phyloP scores from a whole-genome alignment of 2,329 filamentous ascomycete species.

The Clonostachys chloroleuca region DNA sequence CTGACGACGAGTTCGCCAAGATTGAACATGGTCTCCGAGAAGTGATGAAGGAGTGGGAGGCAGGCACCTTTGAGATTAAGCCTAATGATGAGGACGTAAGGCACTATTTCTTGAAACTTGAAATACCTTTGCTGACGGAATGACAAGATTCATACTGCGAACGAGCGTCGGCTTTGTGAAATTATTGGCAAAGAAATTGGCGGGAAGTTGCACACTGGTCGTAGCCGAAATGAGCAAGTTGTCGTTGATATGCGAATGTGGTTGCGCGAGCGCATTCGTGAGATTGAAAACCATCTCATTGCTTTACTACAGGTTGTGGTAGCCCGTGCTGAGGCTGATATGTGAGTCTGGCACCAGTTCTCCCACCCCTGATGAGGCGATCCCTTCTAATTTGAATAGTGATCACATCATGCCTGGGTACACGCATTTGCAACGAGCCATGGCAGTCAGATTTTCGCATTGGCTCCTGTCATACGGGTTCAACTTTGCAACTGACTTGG shows the following conservation, averaged over 20 bases:
- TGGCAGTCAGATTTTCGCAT: slow-evolving; percentile 77
- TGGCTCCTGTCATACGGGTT: slow-evolving; percentile 75
- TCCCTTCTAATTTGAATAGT: slow-evolving; percentile 9
- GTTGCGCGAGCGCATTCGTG: slow-evolving; percentile 60
- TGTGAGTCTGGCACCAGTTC: slow-evolving; percentile 22
- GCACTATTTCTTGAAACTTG: slow-evolving; percentile 1
- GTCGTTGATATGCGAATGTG: slow-evolving; percentile 76
- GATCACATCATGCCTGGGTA: slow-evolving; percentile 83
- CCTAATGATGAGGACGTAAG: slow-evolving; percentile 49
- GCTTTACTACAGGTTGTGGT: slow-evolving; percentile 67
- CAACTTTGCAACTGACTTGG: slow-evolving; percentile 68
- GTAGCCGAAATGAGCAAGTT: slow-evolving; percentile 70
- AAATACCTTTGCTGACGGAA: slow-evolving; percentile 9
- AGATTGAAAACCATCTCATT: slow-evolving; percentile 45
- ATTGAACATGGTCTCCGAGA: slow-evolving; percentile 68
- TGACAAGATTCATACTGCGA: slow-evolving; percentile 47
- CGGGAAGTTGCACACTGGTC: slow-evolving; percentile 67
- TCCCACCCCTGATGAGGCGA: slow-evolving; percentile 1
- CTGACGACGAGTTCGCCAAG: slow-evolving; percentile 64
- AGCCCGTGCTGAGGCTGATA: slow-evolving; percentile 66
- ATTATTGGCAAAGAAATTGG: slow-evolving; percentile 66
- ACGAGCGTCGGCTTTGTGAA: slow-evolving; percentile 57
- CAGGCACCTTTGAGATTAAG: slow-evolving; percentile 43
- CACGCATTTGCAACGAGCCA: slow-evolving; percentile 78
- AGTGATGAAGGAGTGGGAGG: slow-evolving; percentile 49